Percentiles rank a stretch among this genome's conserved stretches.
These are phyloP conservation scores for Odonthalia washingtoniensis DNA, from an alignment of 31 red algal genomes.

Conservation along the genomic window DNA sequence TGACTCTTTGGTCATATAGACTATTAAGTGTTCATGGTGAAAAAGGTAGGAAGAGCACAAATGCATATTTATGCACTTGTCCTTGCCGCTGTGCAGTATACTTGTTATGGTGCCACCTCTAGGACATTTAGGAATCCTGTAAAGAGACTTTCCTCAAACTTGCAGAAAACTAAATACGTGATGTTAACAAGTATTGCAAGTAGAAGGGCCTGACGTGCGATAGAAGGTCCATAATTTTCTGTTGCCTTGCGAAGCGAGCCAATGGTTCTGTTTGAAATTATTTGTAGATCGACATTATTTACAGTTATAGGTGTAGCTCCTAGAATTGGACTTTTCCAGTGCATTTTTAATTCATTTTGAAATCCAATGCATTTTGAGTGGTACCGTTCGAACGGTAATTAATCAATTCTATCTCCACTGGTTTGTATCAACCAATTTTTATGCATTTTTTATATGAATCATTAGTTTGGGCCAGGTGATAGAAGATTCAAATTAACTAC, in stretches of 20 bases:
- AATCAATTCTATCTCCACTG: too few relatives aligned
- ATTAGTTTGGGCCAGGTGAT: too few relatives aligned
- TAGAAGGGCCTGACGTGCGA: neutral
- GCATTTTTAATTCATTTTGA: too few relatives aligned
- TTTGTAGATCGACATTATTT: too few relatives aligned
- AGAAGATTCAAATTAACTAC: too few relatives aligned
- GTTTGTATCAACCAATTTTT: too few relatives aligned
- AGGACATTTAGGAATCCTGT: neutral
- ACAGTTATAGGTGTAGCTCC: too few relatives aligned
- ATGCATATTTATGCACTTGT: slow-evolving; percentile 4
- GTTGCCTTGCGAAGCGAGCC: neutral
- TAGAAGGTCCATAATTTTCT: neutral
- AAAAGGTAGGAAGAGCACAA: slow-evolving; percentile 5
- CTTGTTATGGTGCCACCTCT: neutral
- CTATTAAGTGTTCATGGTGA: slow-evolving; percentile 25
- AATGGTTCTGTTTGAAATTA: too few relatives aligned
- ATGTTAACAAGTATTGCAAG: neutral
- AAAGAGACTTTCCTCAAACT: neutral
- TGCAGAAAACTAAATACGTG: neutral
- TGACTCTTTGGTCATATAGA: slow-evolving; percentile 17
- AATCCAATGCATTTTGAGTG: too few relatives aligned
- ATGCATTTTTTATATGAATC: too few relatives aligned
- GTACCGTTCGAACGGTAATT: too few relatives aligned
- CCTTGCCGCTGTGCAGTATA: neutral
- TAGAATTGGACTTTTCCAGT: too few relatives aligned